Evolutionary conservation across 176 grass and related monocot species (phyloP), one percentile per base, ranked within the genome.

Genomic region (Aegilops sharonensis): DNA sequence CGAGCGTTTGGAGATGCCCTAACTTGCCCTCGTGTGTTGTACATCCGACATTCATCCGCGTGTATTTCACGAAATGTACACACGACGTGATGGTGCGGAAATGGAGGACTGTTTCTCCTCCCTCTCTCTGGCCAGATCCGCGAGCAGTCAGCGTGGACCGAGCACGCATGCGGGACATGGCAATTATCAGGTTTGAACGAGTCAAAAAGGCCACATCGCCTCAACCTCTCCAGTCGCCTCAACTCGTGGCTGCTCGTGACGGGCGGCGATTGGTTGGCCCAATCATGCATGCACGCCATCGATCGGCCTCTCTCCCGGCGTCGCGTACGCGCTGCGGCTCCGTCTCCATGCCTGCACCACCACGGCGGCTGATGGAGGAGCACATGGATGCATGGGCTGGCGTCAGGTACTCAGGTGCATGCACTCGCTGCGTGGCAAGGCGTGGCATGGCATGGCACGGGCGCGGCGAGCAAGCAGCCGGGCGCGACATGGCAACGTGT

Each of bases 161-260:
- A 62, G 30, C 56, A 15, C 6, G 29, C 54, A 14, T 2, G 31
- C 54, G n/a, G 17, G 50, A 15, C 18, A 60, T 34, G 78, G 2
- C 78, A 79, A 63, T 60, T 13, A n/a, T 30, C 59, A 40, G 17
- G 60, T 68, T 68, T 68, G 70, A 82, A 68, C 79, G 60, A 27
- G 60, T 82, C 79, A 82, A 76, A 73, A 73, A 14, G 40, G 6
- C 70, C 70, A 10, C 43, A 9, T 23, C 9, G 30, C 23, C 45
- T 9, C 24, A 50, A 9, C 64, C 62, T 39, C 68, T 3, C 17
- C 18, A 40, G 2, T 64, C 27, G 29, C 54, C 67, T 67, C 10
- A 42, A 10, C 9, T 32, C 43, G 43, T 34, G 29, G 30, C 52
- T 4, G 50, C 20, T 81, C 43, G 18, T 68, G 79, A 69, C 31